These are phyloP conservation scores for Saccharomycopsis schoenii DNA, from an alignment of 805 yeast genomes.

Conservation along the genomic window DNA sequence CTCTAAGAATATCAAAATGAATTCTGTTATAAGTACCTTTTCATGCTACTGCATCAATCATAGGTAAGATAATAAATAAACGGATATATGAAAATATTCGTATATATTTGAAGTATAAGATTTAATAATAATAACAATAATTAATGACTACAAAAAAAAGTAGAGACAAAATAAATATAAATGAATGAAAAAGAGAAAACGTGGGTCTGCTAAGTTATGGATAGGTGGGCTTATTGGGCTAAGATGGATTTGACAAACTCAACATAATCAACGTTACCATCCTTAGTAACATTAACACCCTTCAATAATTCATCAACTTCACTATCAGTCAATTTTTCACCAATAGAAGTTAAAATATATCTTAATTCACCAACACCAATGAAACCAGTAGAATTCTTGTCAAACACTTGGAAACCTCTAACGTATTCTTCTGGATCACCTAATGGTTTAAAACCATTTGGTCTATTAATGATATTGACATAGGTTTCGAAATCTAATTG, in stretches of 20 bases:
- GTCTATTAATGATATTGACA: conserved; percentile 68
- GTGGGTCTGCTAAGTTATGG: too few relatives aligned
- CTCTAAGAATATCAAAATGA: too few relatives aligned
- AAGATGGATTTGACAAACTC: conserved; percentile 89
- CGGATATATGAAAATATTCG: neutral
- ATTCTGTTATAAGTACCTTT: too few relatives aligned
- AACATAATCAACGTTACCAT: conserved; percentile 90
- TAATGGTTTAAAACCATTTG: conserved; percentile 77
- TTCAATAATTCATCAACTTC: conserved; percentile 95
- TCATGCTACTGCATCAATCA: too few relatives aligned
- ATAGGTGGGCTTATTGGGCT: conserved; percentile 48
- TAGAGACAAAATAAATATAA: neutral
- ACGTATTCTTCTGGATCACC: conserved; percentile 85
- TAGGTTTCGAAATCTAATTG: conserved; percentile 65
- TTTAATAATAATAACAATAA: neutral
- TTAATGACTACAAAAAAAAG: conserved; percentile 1
- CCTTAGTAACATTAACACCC: conserved; percentile 88
- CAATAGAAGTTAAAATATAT: conserved; percentile 89
- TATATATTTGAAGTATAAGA: neutral
- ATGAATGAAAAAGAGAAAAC: neutral
- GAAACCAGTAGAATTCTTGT: conserved; percentile 89
- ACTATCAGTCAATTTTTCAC: conserved; percentile 81
- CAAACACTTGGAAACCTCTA: conserved; percentile 92
- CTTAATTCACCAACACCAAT: conserved; percentile 96
- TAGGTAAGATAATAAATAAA: too few relatives aligned